Base-by-base conservation (phyloP, 129 eudicot genomes). In the Flaveria robusta region DNA sequence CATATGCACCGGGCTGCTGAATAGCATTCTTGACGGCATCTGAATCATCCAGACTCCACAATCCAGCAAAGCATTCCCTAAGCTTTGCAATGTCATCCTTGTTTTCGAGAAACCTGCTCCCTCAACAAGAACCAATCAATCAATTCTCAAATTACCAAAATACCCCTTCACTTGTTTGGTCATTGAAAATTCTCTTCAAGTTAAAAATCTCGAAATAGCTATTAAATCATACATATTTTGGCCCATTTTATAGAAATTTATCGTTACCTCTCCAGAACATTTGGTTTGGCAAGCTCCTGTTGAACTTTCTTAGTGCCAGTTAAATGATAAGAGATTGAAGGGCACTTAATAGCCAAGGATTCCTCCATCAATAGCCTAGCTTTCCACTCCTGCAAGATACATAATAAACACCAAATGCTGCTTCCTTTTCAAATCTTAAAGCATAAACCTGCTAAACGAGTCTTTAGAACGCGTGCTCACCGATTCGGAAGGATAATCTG, bases 251-350 rank as follows among this genome's bases (percentile, higher is more conserved):
- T 9, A 8, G 9, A 11, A 11, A 9, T 1, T 9, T 43, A 58
- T 10, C 10, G 71, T 34, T 83, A 90, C 98, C 97, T 91, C 79
- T 93, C 96, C 47, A 93, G 98, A 13, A 88, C 83, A 65, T 87
- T 83, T 8, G 97, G 98, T 75, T 88, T 93, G 64, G 98, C 98
- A 82, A 90, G 96, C 87, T 93, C 98, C 79, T 93, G 98, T 78
- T 93, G 98, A 79, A 93, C 86, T 85, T 93, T 93, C 83, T 93
- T 93, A 80, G 96, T 87, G 70, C 98, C 98, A 19, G 96, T 87
- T 77, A 93, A 81, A 82, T 93, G 98, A 73, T 93, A 90, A 4
- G 97, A 75, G 74, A 93, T 91, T 64, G 98, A 90, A 74, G 98
- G 98, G 83, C 98, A 93, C 81, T 93, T 93, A 71, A 93, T 72